A percentile compares a stretch with the other conserved stretches of the same genome.
Conservation (phyloP, 352 stramenopile genomes). For the Pythium pyrilobum region DNA sequence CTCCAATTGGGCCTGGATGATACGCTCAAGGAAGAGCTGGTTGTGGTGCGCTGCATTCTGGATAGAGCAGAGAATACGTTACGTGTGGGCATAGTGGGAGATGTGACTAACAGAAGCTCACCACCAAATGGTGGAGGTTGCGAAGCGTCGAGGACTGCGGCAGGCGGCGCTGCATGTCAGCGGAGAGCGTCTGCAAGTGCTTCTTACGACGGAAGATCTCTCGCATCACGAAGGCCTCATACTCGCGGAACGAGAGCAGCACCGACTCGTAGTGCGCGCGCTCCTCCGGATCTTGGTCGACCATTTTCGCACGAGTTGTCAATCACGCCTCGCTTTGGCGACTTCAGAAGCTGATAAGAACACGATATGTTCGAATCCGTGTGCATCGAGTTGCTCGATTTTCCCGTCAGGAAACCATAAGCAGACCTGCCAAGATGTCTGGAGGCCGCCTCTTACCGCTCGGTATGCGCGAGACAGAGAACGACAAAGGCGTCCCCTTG, state of each 20-base stretch:
- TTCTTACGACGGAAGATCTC: conserved; percentile 83
- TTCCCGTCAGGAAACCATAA: not conserved
- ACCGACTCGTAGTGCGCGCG: conserved; percentile 81
- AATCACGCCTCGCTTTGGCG: not conserved
- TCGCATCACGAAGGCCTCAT: conserved; percentile 76
- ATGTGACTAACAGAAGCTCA: too few species aligned
- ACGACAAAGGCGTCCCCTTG: not conserved
- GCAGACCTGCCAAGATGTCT: conserved; percentile 40
- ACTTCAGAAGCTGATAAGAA: conserved; percentile 11
- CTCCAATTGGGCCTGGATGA: conserved; percentile 69
- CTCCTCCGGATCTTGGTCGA: conserved; percentile 53
- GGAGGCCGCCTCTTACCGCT: conserved; percentile 75
- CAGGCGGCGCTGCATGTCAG: conserved; percentile 70
- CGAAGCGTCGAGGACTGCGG: conserved; percentile 65
- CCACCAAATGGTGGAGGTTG: conserved; percentile 75
- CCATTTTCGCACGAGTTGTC: conserved; percentile 11
- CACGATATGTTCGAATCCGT: not conserved
- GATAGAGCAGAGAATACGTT: too few species aligned
- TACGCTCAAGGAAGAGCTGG: conserved; percentile 69
- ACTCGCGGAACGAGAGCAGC: conserved; percentile 83
- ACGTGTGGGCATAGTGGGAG: too few species aligned
- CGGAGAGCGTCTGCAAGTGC: conserved; percentile 64
- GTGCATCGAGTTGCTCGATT: not conserved
- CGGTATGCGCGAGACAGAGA: conserved; percentile 25
- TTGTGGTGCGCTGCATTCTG: conserved; percentile 77